Percentiles rank a stretch among this genome's conserved stretches.
These are phyloP conservation scores for Eleusine coracana DNA, from an alignment of 176 grass and related monocot genomes.

Conservation along the genomic window DNA sequence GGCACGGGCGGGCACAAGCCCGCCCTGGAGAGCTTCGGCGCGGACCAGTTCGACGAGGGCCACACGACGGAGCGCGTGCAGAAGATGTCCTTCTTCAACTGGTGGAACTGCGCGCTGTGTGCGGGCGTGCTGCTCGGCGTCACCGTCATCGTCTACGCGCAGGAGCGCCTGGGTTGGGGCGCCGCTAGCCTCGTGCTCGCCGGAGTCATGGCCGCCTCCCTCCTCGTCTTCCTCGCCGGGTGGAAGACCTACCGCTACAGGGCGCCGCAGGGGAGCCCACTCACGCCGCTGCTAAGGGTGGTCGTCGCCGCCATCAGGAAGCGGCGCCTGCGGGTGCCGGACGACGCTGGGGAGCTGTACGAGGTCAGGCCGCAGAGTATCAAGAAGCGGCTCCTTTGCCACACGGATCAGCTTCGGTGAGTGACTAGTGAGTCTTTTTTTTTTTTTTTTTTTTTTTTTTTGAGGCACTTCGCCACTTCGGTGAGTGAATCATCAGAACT, in stretches of 20 bases:
- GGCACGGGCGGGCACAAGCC: slow-evolving; percentile 89
- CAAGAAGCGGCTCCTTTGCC: slow-evolving; percentile 64
- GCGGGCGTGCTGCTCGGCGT: slow-evolving; percentile 61
- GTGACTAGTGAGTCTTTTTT: not conserved
- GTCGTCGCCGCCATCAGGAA: slow-evolving; percentile 58
- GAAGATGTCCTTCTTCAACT: slow-evolving; percentile 99
- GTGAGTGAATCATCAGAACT: slow-evolving; percentile 1
- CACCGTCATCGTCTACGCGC: slow-evolving; percentile 60
- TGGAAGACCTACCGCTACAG: slow-evolving; percentile 62
- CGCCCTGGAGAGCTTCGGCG: slow-evolving; percentile 85
- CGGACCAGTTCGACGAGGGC: slow-evolving; percentile 86
- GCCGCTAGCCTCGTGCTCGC: slow-evolving; percentile 56
- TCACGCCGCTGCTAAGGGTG: slow-evolving; percentile 67
- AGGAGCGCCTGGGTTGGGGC: slow-evolving; percentile 65
- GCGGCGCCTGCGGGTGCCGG: slow-evolving; percentile 49
- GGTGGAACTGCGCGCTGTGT: slow-evolving; percentile 87
- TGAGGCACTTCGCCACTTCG: slow-evolving; percentile 15
- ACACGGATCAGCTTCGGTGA: slow-evolving; percentile 58
- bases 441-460: too few relatives aligned
- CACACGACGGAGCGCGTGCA: slow-evolving; percentile 56
- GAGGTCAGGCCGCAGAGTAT: slow-evolving; percentile 38
- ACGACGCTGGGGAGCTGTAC: slow-evolving; percentile 52
- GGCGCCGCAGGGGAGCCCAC: slow-evolving; percentile 52
- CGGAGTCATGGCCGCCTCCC: slow-evolving; percentile 52
- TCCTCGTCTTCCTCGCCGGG: slow-evolving; percentile 62